phyloP scores from a whole-genome alignment of 2,329 filamentous ascomycete genomes.

The Sporothrix sp. region DNA sequence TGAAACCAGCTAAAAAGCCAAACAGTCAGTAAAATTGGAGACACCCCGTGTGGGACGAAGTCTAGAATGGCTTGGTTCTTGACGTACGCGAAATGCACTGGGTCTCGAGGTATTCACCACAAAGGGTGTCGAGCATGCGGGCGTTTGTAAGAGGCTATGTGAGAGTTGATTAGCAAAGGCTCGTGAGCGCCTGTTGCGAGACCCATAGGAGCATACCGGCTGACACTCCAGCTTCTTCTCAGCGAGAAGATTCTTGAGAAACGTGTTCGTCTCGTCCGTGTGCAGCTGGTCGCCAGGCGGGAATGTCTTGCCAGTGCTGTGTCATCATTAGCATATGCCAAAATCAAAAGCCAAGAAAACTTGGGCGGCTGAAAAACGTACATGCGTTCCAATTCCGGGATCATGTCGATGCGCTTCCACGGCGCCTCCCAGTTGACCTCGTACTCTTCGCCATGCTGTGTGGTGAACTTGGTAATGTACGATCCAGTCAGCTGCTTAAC shows the following conservation, averaged over 20 bases:
- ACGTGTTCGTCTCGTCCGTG: conserved; percentile 78
- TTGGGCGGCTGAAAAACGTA: neutral
- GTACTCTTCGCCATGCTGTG: conserved; percentile 74
- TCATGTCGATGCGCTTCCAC: conserved; percentile 94
- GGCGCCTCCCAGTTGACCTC: conserved; percentile 94
- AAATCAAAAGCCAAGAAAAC: too few species aligned
- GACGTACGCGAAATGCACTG: conserved; percentile 44
- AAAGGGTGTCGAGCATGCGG: conserved; percentile 91
- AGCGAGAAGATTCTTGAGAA: conserved; percentile 73
- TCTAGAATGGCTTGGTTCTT: neutral
- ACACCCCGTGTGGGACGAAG: too few species aligned
- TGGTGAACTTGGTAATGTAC: conserved; percentile 78
- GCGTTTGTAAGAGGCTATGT: conserved; percentile 70
- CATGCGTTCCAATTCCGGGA: conserved; percentile 67
- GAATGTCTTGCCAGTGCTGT: conserved; percentile 68
- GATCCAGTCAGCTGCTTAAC: conserved; percentile 83
- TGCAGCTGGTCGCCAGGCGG: conserved; percentile 81
- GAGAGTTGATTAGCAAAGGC: neutral
- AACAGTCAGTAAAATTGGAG: conserved; percentile 4
- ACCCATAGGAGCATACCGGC: conserved; percentile 30
- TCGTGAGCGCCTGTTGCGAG: neutral
- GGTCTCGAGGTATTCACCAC: conserved; percentile 90
- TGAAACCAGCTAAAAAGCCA: conserved; percentile 14
- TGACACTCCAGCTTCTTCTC: conserved; percentile 87
- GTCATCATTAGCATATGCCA: neutral